Evolutionary conservation across 2,329 filamentous ascomycete genomes (phyloP).

Genomic region (Leptosphaerulina australis): DNA sequence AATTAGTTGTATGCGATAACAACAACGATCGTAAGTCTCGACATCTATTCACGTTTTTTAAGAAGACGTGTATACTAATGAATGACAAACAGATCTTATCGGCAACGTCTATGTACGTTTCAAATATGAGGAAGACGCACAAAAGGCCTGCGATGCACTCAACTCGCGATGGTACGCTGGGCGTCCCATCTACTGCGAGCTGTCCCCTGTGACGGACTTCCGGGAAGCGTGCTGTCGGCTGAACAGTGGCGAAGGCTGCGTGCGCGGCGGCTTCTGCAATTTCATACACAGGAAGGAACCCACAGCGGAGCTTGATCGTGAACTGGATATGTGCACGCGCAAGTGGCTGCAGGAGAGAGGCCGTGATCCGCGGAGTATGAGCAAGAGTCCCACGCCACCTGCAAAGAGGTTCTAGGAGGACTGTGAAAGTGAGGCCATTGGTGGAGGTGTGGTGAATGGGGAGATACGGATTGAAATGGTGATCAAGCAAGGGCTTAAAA

Average conservation of each 20-base stretch:
- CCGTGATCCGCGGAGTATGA: constrained; percentile 80
- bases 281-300: constrained; percentile 99
- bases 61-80: constrained; percentile 14
- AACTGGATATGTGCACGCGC: constrained; percentile 86
- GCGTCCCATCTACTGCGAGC: constrained; percentile 95
- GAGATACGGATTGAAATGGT: background rate
- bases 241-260: constrained; percentile 93
- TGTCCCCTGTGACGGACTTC: constrained; percentile 96
- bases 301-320: constrained; percentile 82
- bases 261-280: constrained; percentile 96
- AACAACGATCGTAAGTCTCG: constrained; percentile 86
- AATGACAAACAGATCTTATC: constrained; percentile 73
- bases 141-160: constrained; percentile 89
- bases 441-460: constrained; percentile 57
- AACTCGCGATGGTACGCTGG: constrained; percentile 97
- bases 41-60: background rate
- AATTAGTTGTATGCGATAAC: constrained; percentile 98
- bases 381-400: constrained; percentile 84
- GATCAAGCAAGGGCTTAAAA: background rate
- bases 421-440: constrained; percentile 54
- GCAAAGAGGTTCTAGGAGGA: constrained; percentile 51
- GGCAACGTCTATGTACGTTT: constrained; percentile 99
- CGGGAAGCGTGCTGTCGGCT: constrained; percentile 95
- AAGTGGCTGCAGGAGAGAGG: constrained; percentile 92
- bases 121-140: constrained; percentile 98